Evolutionary conservation across 2,329 filamentous ascomycete species (phyloP).

Genomic region (Ophiostoma australiae): DNA sequence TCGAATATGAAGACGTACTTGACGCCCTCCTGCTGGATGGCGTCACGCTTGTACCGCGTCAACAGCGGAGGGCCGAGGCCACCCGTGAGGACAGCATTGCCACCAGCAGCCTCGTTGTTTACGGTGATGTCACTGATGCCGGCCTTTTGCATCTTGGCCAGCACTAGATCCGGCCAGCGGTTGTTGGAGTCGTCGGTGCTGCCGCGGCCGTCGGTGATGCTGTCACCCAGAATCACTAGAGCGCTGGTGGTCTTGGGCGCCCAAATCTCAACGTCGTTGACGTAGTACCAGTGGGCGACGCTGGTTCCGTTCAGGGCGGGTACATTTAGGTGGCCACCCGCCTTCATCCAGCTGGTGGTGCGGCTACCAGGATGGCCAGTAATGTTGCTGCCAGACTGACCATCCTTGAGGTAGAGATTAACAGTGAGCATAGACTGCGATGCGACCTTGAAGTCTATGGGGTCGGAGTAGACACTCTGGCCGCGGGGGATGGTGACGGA

Average conservation of each 20-base stretch:
- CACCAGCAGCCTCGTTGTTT: not conserved
- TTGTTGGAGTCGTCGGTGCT: not conserved
- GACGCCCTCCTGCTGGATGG: not conserved
- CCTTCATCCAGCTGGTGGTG: not conserved
- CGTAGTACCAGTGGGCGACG: conserved; percentile 1
- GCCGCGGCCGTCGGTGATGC: not conserved
- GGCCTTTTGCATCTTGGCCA: not conserved
- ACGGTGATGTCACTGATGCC: not conserved
- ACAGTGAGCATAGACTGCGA: not conserved
- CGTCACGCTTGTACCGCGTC: not conserved
- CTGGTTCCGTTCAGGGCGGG: not conserved
- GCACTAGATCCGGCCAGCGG: not conserved
- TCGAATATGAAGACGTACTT: not conserved
- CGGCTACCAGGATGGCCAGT: not conserved
- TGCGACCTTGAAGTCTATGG: not conserved
- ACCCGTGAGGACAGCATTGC: not conserved
- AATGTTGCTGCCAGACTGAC: not conserved
- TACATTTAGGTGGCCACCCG: not conserved
- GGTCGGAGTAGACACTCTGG: not conserved
- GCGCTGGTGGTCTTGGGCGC: not conserved
- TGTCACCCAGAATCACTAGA: not conserved
- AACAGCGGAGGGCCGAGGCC: not conserved
- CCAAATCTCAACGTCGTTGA: not conserved
- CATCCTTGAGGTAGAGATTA: not conserved
- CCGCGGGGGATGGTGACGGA: not conserved